A percentile compares a stretch with the other conserved stretches of the same genome.
phyloP scores from a whole-genome alignment of 805 yeast genomes.

The Tetrapisispora taiwanensis region DNA sequence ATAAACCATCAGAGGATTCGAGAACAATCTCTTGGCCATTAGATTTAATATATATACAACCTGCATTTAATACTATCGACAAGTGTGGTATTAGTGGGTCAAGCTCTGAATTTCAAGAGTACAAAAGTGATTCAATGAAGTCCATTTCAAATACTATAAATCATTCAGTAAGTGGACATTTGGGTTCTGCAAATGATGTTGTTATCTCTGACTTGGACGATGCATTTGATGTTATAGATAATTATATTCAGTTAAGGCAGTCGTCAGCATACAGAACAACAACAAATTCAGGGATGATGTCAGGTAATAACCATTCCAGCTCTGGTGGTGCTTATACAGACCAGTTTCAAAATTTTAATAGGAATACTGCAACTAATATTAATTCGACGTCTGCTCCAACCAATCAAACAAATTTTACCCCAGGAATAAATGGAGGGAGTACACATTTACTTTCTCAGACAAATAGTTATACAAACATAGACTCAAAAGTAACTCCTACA shows the following conservation, averaged over 20 bases:
- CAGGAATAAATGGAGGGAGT: background rate
- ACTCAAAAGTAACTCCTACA: background rate
- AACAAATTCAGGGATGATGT: conserved; percentile 11
- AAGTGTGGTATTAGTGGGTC: background rate
- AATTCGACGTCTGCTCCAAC: background rate
- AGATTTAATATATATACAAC: conserved; percentile 52
- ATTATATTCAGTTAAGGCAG: conserved; percentile 31
- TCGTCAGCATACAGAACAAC: conserved; percentile 33
- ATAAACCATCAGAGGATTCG: conserved; percentile 39
- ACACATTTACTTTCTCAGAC: conserved; percentile 3
- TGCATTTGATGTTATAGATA: conserved; percentile 32
- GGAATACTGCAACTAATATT: conserved; percentile 5
- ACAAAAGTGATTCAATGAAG: background rate
- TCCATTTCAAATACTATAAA: background rate
- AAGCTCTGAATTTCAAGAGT: background rate
- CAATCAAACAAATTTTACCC: background rate
- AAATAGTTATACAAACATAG: background rate
- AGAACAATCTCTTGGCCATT: conserved; percentile 67
- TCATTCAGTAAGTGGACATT: background rate
- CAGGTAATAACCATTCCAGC: conserved; percentile 24
- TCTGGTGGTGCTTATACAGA: conserved; percentile 27
- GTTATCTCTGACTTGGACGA: conserved; percentile 1
- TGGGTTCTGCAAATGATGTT: background rate
- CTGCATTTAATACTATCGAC: conserved; percentile 9
- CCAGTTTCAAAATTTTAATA: conserved; percentile 23